Base-by-base conservation (phyloP, 148 eudicot species). In the Camellia japonica region DNA sequence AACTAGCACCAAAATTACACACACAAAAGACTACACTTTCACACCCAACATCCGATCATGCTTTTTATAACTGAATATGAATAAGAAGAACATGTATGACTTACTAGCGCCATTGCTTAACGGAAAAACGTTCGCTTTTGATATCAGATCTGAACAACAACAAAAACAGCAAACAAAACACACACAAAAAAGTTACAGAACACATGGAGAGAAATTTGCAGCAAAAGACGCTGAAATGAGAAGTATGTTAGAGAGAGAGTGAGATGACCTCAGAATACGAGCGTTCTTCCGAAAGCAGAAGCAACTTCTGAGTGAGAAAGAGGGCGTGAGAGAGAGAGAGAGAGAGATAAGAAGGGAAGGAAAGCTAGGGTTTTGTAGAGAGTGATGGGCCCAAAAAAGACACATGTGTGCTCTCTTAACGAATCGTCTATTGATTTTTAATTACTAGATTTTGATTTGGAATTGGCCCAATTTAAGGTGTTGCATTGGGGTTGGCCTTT, bases 61-160 rank as follows among this genome's bases (percentile, higher is more conserved):
- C 1, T 30, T 30, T 30, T 30, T 30, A 30, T 30, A 30, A 30
- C 30, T 30, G 30, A 66, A 66, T 46, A 59, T 19, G 38, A 79
- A 13, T 8, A 19, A 15, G 3, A 20, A 61, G 5, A 71, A 60
- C 19, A 18, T 13, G 16, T 15, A 68, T 6, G 4, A 59, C 71
- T 72, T 59, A 80, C 82, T 63, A 80, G 69, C 46, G 77, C 82
- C 82, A 80, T 80, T 20, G 77, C 71, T 80, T 59, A 59, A 6
- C 41, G 30, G 56, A 58, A 20, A 79, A 71, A 60, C 68, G 81
- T 15, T 20, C 30, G 77, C 60, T 41, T 30, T 63, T 60, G 52
- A 79, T 58, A 70, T 51, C 71, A 80, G 82, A 62, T 61, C 82
- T 80, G 77, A 41, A 80, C 30, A 30, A 30, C 30, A 13, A 70